Evolutionary conservation across 257 asterid genomes (phyloP).

Genomic region (Hygrophila difformis): DNA sequence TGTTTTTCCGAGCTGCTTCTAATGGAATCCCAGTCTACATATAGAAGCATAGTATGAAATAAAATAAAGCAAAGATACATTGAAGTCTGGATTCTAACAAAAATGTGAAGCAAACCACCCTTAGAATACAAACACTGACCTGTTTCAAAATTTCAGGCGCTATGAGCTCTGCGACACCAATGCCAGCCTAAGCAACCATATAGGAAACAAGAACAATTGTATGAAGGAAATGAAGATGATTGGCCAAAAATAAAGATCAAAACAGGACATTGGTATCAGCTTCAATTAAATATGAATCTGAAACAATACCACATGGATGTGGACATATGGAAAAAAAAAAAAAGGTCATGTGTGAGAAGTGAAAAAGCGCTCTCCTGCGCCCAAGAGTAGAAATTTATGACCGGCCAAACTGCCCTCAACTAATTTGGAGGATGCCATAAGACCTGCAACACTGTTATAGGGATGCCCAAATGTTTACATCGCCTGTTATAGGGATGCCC

Average conservation of each 20-base stretch:
- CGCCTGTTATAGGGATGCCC: no score
- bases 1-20: slow-evolving; percentile 83
- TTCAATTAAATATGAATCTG: not conserved
- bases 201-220: slow-evolving; percentile 10
- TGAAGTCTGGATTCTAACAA: slow-evolving; percentile 2
- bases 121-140: slow-evolving; percentile 28
- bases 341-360: not conserved
- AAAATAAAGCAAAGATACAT: not conserved
- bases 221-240: slow-evolving; percentile 1
- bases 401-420: slow-evolving; percentile 81
- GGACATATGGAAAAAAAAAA: no score
- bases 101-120: slow-evolving; percentile 5
- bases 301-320: no score
- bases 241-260: no score
- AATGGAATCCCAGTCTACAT: slow-evolving; percentile 69
- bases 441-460: no score
- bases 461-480: no score
- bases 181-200: slow-evolving; percentile 73
- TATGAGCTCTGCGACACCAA: slow-evolving; percentile 96
- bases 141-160: slow-evolving; percentile 96
- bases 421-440: slow-evolving; percentile 65
- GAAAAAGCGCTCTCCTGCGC: slow-evolving; percentile 77
- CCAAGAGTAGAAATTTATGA: slow-evolving; percentile 82
- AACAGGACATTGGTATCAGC: no score
- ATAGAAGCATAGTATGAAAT: not conserved